Base-by-base conservation (phyloP, 495 filamentous ascomycete species). In the Monascus purpureus region DNA sequence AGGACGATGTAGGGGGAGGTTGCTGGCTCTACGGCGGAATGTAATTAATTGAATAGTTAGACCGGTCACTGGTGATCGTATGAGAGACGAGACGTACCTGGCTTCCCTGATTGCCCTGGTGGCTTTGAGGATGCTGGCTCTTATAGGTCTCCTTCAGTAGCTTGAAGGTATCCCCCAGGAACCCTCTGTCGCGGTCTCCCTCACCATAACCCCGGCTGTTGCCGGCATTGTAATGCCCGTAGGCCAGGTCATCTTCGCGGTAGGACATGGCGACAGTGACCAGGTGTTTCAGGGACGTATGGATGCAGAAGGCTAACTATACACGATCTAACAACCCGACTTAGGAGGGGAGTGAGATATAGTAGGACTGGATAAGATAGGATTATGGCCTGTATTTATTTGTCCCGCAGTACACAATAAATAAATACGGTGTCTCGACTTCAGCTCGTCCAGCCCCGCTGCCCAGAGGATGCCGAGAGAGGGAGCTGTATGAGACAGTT, bases 101-200 rank as follows among this genome's bases (percentile, higher is more conserved):
- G 26, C 12, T 36, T 14, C 35, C 24, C 6, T 14, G 32, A 28
- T 30, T 32, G 28, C 4, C 20, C 20, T 22, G 20, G 20, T 9
- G 5, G 9, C 20, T 9, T 14, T 37, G 36, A 20, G 25, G 11
- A 20, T 44, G 38, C 33, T 57, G 52, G 28, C 20, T 47, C 39
- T 59, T 57, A 45, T 69, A 63, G 14, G 56, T 57, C 17, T 55
- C 52, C 35, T 55, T 57, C 27, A 66, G 35, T 48, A 59, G 63
- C 43, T 62, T 58, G 50, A 67, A 64, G 32, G 69, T 61, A 36
- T 72, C 70, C 19, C 68, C 61, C 17, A 69, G 52, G 13, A 75
- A 49, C n/a, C 70, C 67, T 24, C 68, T 46, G 14, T 65, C 55
- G 23, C 50, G 49, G 17, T 62, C 63, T 4, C 39, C 49, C 24